Percentiles rank a stretch among this genome's conserved stretches.
phyloP scores from a whole-genome alignment of 2,329 filamentous ascomycete species.

The Xylaria sp. region DNA sequence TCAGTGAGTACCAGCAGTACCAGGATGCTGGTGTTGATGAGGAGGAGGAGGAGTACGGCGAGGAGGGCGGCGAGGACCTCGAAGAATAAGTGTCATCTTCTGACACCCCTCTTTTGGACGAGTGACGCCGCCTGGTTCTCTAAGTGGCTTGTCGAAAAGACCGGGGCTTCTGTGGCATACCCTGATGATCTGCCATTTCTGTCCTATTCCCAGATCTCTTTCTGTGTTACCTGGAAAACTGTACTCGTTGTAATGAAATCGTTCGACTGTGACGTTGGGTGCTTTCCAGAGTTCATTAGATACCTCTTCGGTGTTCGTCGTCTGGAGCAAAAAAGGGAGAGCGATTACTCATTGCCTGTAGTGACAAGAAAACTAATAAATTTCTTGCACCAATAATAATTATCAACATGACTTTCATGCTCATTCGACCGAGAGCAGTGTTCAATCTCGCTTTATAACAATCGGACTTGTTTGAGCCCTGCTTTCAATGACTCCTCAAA shows the following conservation, averaged over 20 bases:
- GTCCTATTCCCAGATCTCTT: slow-evolving; percentile 43
- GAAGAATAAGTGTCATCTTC: slow-evolving; percentile 53
- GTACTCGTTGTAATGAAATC: slow-evolving; percentile 46
- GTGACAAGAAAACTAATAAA: slow-evolving; percentile 50
- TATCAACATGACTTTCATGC: not conserved
- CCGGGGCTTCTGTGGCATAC: slow-evolving; percentile 35
- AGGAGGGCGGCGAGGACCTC: slow-evolving; percentile 77
- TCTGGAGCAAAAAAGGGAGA: slow-evolving; percentile 42
- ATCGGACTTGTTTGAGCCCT: too few relatives aligned
- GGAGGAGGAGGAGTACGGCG: slow-evolving; percentile 94
- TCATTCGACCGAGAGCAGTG: not conserved
- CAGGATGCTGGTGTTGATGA: slow-evolving; percentile 98
- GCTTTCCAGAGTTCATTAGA: slow-evolving; percentile 48
- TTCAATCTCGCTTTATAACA: not conserved
- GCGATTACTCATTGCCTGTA: slow-evolving; percentile 48
- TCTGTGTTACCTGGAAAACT: slow-evolving; percentile 43
- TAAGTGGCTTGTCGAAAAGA: slow-evolving; percentile 35
- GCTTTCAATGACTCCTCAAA: too few relatives aligned
- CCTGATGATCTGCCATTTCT: slow-evolving; percentile 37
- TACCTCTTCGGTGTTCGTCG: slow-evolving; percentile 49
- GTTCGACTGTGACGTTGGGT: slow-evolving; percentile 42
- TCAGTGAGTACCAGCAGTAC: slow-evolving; percentile 99
- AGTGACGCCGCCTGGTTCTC: slow-evolving; percentile 35
- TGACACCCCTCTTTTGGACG: slow-evolving; percentile 39
- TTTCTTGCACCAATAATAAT: slow-evolving; percentile 47